These are phyloP conservation scores for Magnaporthiopsis rhizophila DNA, from an alignment of 2,329 filamentous ascomycete species.

Conservation along the genomic window DNA sequence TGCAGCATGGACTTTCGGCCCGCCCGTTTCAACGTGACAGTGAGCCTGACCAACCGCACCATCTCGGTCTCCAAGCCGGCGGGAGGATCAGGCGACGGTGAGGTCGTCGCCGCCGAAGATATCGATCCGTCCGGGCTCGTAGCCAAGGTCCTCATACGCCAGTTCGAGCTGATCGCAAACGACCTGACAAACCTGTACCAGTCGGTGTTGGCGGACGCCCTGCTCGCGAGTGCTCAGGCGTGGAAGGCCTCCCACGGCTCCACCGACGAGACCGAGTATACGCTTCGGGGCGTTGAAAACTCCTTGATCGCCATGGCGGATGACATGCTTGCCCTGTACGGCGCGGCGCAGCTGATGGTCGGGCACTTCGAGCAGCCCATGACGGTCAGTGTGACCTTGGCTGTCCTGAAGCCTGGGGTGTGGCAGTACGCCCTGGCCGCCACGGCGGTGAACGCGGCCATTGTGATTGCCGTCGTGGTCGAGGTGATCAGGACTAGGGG, in stretches of 20 bases:
- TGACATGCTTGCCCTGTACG: constrained; percentile 22
- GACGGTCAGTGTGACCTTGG: too few species aligned
- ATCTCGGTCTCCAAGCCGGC: constrained; percentile 16
- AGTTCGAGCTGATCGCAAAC: constrained; percentile 27
- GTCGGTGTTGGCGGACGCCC: constrained; percentile 26
- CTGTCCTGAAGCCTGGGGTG: too few species aligned
- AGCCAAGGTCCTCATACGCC: constrained; percentile 20
- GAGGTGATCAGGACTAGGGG: constrained; percentile 2
- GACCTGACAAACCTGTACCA: constrained; percentile 28
- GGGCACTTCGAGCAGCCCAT: constrained; percentile 10
- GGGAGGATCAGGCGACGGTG: too few species aligned
- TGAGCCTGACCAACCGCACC: constrained; percentile 20
- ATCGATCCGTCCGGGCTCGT: constrained; percentile 22
- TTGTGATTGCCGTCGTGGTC: not conserved
- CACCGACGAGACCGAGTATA: not conserved
- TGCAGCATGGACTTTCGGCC: constrained; percentile 22
- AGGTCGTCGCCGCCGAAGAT: not conserved
- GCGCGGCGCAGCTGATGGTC: constrained; percentile 25
- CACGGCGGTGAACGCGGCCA: too few species aligned
- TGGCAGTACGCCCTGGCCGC: too few species aligned
- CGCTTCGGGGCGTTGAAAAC: constrained; percentile 13
- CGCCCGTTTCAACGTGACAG: constrained; percentile 20
- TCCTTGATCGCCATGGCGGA: constrained; percentile 14
- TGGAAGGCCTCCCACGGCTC: constrained; percentile 8
- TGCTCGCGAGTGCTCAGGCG: constrained; percentile 22